Evolutionary conservation across 2,329 filamentous ascomycete genomes (phyloP).

Genomic region (Cladosporium oxysporum): DNA sequence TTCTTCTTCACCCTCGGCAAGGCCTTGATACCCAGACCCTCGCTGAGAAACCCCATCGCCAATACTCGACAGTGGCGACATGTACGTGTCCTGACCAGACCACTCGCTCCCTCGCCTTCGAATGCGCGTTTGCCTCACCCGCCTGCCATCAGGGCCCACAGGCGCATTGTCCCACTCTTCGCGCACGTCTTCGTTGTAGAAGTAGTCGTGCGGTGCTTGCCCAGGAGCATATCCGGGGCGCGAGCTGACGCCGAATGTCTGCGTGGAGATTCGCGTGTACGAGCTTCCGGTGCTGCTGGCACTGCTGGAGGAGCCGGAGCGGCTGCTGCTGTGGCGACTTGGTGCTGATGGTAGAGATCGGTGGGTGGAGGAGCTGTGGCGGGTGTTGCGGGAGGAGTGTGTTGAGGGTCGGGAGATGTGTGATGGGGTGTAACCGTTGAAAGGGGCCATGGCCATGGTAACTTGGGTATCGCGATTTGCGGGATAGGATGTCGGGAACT

Average conservation of each 20-base stretch:
- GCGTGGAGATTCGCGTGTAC: neutral
- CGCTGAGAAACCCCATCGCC: neutral
- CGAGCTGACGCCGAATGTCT: slow-evolving; percentile 10
- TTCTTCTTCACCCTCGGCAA: neutral
- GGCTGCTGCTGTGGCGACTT: neutral
- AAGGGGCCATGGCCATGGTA: neutral
- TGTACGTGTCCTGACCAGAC: neutral
- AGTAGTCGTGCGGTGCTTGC: slow-evolving; percentile 16
- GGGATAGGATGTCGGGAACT: neutral
- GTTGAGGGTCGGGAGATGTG: neutral
- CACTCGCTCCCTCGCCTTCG: neutral
- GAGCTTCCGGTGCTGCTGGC: neutral
- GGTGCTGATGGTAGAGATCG: neutral
- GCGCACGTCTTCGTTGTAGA: slow-evolving; percentile 6
- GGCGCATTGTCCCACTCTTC: slow-evolving; percentile 12
- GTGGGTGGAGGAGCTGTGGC: neutral
- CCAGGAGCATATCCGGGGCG: slow-evolving; percentile 12
- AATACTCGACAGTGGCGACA: neutral
- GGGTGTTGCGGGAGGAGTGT: neutral
- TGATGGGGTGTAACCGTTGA: neutral
- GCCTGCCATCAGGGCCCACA: neutral
- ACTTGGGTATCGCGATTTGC: neutral
- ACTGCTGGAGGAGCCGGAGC: neutral
- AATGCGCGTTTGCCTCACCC: neutral
- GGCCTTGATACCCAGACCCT: neutral